These are phyloP conservation scores for Pilobolus umbonatus DNA, from an alignment of 192 early-diverging fungal species.

Conservation along the genomic window DNA sequence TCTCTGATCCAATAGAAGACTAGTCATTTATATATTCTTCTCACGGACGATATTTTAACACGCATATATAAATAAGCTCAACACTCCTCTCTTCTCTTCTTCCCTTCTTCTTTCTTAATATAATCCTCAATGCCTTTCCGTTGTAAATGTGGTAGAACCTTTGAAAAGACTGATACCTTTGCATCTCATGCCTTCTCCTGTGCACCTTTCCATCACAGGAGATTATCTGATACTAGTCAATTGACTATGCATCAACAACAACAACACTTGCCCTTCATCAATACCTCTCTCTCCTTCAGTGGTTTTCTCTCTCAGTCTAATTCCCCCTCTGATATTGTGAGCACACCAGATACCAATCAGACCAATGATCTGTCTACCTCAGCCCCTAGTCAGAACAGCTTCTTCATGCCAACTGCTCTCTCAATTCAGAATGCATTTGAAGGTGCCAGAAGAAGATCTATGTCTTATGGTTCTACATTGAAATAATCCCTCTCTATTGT, in stretches of 20 bases:
- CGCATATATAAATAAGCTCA: constrained; percentile 10
- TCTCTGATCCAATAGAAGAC: too few species aligned
- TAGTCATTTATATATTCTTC: not conserved
- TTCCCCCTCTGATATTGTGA: constrained; percentile 4
- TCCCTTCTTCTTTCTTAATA: constrained; percentile 6
- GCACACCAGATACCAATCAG: not conserved
- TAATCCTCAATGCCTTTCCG: constrained; percentile 34
- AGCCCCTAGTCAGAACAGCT: constrained; percentile 1
- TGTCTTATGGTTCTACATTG: constrained; percentile 27
- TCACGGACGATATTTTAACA: not conserved
- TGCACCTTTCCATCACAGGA: constrained; percentile 32
- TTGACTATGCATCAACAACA: not conserved
- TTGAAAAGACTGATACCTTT: constrained; percentile 38
- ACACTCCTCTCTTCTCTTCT: constrained; percentile 5
- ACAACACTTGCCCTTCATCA: constrained; percentile 1
- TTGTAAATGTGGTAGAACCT: constrained; percentile 41
- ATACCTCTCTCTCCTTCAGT: constrained; percentile 16
- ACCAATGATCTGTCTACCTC: constrained; percentile 7
- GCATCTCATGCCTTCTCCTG: constrained; percentile 33
- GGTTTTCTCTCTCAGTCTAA: constrained; percentile 12
- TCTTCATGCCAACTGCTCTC: constrained; percentile 32
- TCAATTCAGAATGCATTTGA: constrained; percentile 35
- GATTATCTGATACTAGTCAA: constrained; percentile 27
- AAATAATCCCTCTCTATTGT: constrained; percentile 3
- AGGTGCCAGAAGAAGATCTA: constrained; percentile 34